Percentiles rank a stretch among this genome's conserved stretches.
Conservation (phyloP, 257 asterid genomes). For the Solanum lycopersicoides region DNA sequence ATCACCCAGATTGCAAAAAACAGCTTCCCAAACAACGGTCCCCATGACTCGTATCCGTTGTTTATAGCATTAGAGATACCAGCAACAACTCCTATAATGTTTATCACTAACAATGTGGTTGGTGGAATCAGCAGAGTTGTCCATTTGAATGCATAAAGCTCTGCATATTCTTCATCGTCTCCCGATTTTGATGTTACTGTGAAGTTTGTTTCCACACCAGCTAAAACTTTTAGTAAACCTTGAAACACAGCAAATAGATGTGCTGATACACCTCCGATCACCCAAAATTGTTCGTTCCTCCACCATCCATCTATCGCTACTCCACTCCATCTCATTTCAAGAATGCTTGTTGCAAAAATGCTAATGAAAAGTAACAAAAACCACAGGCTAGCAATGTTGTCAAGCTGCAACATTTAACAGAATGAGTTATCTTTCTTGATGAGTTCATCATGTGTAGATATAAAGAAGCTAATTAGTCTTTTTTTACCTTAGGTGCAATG, state of each 20-base stretch:
- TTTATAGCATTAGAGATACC: slow-evolving; percentile 18
- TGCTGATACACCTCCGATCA: slow-evolving; percentile 28
- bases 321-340: slow-evolving; percentile 35
- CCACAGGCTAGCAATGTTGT: slow-evolving; percentile 15
- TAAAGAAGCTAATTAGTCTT: background rate
- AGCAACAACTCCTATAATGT: slow-evolving; percentile 19
- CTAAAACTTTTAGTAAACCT: slow-evolving; percentile 15
- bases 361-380: slow-evolving; percentile 21
- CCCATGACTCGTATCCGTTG: slow-evolving; percentile 21
- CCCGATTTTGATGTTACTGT: slow-evolving; percentile 19
- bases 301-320: slow-evolving; percentile 27
- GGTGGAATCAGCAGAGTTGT: slow-evolving; percentile 26
- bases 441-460: background rate
- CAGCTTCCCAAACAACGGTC: slow-evolving; percentile 19
- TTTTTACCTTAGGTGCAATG: slow-evolving; percentile 13
- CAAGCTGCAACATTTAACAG: slow-evolving; percentile 6
- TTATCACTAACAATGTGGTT: slow-evolving; percentile 14
- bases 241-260: slow-evolving; percentile 28
- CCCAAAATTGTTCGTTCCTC: slow-evolving; percentile 36
- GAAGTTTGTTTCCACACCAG: slow-evolving; percentile 23
- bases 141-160: slow-evolving; percentile 18
- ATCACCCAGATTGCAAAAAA: slow-evolving; percentile 27
- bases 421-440: background rate
- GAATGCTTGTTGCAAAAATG: slow-evolving; percentile 18
- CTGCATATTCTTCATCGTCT: slow-evolving; percentile 8